Evolutionary conservation across 108 stramenopile genomes (phyloP).

Genomic region (Stephanodiscus minutulus): DNA sequence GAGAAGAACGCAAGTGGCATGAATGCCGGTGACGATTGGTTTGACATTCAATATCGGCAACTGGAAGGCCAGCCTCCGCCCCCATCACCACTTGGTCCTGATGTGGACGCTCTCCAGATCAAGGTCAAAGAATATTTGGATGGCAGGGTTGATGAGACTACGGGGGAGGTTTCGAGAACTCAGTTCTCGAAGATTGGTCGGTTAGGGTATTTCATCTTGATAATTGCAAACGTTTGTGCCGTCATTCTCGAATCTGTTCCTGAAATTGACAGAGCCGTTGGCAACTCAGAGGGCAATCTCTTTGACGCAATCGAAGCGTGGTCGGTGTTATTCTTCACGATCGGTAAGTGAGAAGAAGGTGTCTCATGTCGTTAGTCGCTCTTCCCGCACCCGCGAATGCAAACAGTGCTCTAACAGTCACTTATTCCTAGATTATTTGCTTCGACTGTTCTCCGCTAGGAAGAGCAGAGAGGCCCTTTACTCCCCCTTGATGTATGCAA

Average conservation of each 20-base stretch:
- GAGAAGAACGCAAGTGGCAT: constrained; percentile 13
- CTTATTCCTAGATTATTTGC: constrained; percentile 57
- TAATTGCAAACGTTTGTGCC: constrained; percentile 80
- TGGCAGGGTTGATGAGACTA: constrained; percentile 49
- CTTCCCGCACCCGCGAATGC: constrained; percentile 1
- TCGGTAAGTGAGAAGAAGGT: constrained; percentile 33
- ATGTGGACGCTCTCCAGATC: constrained; percentile 62
- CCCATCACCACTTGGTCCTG: constrained; percentile 58
- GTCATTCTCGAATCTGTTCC: constrained; percentile 83
- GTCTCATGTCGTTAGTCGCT: not conserved
- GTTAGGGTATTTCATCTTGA: constrained; percentile 77
- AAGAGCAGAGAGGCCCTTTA: constrained; percentile 85
- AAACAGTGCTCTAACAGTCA: not conserved
- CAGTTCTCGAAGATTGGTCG: constrained; percentile 42
- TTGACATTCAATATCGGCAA: constrained; percentile 57
- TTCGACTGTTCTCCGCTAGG: constrained; percentile 82
- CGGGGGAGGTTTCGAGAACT: constrained; percentile 51
- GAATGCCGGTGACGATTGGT: constrained; percentile 87
- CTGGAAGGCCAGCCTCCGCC: constrained; percentile 65
- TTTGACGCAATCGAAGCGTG: constrained; percentile 83
- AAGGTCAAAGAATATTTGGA: constrained; percentile 74
- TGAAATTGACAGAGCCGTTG: constrained; percentile 65
- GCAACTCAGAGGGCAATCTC: constrained; percentile 70
- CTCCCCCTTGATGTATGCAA: constrained; percentile 74
- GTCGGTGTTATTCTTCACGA: constrained; percentile 80